Evolutionary conservation across 2,329 filamentous ascomycete genomes (phyloP).

Genomic region (Verticillium nonalfalfae): DNA sequence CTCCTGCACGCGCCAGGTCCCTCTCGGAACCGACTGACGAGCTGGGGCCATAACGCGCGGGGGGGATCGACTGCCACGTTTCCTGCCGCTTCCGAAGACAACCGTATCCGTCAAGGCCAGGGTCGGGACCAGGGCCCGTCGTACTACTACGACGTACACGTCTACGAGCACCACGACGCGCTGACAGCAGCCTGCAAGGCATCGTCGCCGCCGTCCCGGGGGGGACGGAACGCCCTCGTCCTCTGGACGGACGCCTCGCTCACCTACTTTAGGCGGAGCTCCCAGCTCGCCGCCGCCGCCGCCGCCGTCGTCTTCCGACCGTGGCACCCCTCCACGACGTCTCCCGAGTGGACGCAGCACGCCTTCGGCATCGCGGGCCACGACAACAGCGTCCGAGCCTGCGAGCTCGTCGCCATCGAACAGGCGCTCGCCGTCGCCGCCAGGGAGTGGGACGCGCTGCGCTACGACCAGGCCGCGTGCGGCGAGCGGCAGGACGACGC

Average conservation of each 20-base stretch:
- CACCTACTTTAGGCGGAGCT: background rate
- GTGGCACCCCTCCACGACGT: too few species aligned
- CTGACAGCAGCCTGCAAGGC: background rate
- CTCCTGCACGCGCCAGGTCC: too few species aligned
- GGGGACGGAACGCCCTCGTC: background rate
- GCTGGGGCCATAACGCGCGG: too few species aligned
- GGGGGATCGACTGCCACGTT: too few species aligned
- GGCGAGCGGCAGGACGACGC: background rate
- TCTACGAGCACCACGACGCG: background rate
- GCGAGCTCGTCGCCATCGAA: background rate
- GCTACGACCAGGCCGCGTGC: background rate
- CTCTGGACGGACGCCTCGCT: background rate
- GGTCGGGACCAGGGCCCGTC: too few species aligned
- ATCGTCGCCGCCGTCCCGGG: too few species aligned
- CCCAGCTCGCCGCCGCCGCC: background rate
- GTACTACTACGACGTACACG: background rate
- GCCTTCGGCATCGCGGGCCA: background rate
- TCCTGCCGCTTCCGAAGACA: too few species aligned
- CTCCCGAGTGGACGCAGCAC: background rate
- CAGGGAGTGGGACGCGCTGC: background rate
- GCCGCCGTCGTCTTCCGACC: constrained; percentile 1
- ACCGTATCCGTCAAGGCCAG: too few species aligned
- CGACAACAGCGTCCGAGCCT: too few species aligned
- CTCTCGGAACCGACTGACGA: too few species aligned
- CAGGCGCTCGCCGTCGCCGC: background rate